phyloP scores from a whole-genome alignment of 805 yeast species.

The Barnettozyma salicaria region DNA sequence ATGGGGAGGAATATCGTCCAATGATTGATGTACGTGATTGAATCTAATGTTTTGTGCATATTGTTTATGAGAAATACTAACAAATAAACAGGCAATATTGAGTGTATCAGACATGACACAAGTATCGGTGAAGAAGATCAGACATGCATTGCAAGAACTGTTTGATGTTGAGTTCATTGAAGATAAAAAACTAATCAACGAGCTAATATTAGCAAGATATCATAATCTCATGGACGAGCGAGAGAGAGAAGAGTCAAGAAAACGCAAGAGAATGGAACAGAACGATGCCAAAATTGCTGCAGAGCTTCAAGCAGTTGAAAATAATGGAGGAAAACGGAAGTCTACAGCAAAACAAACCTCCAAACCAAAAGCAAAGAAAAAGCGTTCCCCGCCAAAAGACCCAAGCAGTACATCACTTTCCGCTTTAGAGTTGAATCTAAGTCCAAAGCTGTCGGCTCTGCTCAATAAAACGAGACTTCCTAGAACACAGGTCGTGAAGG shows the following conservation, averaged over 20 bases:
- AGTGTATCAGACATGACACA: slow-evolving; percentile 63
- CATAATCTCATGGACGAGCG: slow-evolving; percentile 39
- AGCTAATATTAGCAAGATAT: slow-evolving; percentile 53
- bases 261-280: slow-evolving; percentile 35
- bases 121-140: slow-evolving; percentile 63
- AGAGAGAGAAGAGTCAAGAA: slow-evolving; percentile 27
- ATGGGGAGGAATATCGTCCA: slow-evolving; percentile 37
- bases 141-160: slow-evolving; percentile 67
- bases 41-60: background rate
- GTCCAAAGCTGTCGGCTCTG: slow-evolving; percentile 45
- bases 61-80: slow-evolving; percentile 2
- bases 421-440: slow-evolving; percentile 40
- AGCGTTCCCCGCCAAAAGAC: slow-evolving; percentile 7
- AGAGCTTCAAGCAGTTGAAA: slow-evolving; percentile 33
- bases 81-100: slow-evolving; percentile 50
- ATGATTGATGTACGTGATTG: slow-evolving; percentile 52
- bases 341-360: slow-evolving; percentile 2
- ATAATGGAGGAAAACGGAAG: slow-evolving; percentile 18
- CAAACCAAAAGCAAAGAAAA: slow-evolving; percentile 12
- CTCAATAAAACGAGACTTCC: slow-evolving; percentile 43
- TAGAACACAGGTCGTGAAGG: slow-evolving; percentile 66
- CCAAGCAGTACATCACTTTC: slow-evolving; percentile 24
- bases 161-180: slow-evolving; percentile 49
- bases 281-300: slow-evolving; percentile 50
- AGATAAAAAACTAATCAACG: slow-evolving; percentile 52